Percentiles rank a stretch among this genome's conserved stretches.
Evolutionary conservation across 148 eudicot genomes (phyloP).

Genomic region (Heliamphora exappendiculata): DNA sequence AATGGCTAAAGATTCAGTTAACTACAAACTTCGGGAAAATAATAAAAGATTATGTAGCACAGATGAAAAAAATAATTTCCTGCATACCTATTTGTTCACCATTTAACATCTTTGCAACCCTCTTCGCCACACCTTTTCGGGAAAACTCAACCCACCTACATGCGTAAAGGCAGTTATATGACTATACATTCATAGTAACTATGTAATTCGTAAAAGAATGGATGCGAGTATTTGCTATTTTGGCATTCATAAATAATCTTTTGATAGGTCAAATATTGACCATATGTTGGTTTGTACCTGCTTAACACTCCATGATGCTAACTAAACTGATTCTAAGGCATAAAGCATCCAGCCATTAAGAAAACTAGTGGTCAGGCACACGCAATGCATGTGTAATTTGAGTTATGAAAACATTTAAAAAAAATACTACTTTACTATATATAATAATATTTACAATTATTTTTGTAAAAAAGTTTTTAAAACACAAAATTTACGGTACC

Average conservation of each 20-base stretch:
- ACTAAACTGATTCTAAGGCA: neutral
- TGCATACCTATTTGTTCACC: slow-evolving; percentile 77
- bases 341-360: neutral
- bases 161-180: slow-evolving; percentile 13
- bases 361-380: too few species aligned
- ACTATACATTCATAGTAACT: neutral
- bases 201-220: neutral
- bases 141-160: slow-evolving; percentile 95
- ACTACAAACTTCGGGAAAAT: neutral
- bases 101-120: slow-evolving; percentile 67
- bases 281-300: neutral
- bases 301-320: neutral
- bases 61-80: neutral
- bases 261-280: neutral
- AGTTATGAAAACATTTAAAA: too few species aligned
- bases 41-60: neutral
- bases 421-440: too few species aligned
- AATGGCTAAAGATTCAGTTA: neutral
- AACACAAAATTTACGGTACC: too few species aligned
- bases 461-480: too few species aligned
- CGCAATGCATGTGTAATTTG: too few species aligned
- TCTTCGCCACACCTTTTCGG: slow-evolving; percentile 64
- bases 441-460: too few species aligned
- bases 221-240: neutral
- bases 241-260: neutral